Percentiles rank a stretch among this genome's conserved stretches.
phyloP scores from a whole-genome alignment of 371 early-diverging fungal genomes.

The Syncephalastrum monosporum region DNA sequence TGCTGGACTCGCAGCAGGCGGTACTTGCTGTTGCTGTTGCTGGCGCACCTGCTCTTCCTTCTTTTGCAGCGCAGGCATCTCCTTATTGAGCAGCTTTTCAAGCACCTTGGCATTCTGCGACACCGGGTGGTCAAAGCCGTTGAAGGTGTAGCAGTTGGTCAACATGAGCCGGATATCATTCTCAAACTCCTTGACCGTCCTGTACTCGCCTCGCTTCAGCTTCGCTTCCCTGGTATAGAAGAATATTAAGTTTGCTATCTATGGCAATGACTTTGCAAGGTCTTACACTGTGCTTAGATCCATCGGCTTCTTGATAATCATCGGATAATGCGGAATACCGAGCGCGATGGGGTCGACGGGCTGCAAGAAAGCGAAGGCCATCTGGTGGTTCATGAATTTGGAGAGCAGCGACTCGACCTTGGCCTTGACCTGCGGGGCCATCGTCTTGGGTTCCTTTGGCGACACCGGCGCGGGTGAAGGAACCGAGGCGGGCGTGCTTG shows the following conservation, averaged over 20 bases:
- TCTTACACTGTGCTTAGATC: slow-evolving; percentile 57
- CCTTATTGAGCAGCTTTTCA: slow-evolving; percentile 52
- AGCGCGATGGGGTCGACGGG: slow-evolving; percentile 81
- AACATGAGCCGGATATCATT: slow-evolving; percentile 77
- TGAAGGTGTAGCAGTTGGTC: slow-evolving; percentile 89
- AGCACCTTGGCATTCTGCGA: slow-evolving; percentile 61
- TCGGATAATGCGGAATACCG: slow-evolving; percentile 79
- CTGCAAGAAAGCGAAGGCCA: slow-evolving; percentile 45
- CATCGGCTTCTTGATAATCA: slow-evolving; percentile 89
- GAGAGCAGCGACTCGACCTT: slow-evolving; percentile 31
- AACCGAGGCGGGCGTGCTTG: slow-evolving; percentile 1
- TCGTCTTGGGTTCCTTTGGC: too few relatives aligned
- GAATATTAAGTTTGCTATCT: slow-evolving; percentile 19
- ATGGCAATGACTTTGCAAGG: not conserved
- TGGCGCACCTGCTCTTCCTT: slow-evolving; percentile 25
- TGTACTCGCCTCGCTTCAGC: slow-evolving; percentile 55
- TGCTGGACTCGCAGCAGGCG: slow-evolving; percentile 4
- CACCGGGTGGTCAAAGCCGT: slow-evolving; percentile 71
- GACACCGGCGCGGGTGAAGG: slow-evolving; percentile 3
- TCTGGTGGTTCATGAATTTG: slow-evolving; percentile 39
- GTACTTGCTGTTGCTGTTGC: not conserved
- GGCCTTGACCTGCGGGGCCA: not conserved
- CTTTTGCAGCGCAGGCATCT: slow-evolving; percentile 25
- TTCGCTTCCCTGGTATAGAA: slow-evolving; percentile 67
- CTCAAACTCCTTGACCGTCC: slow-evolving; percentile 59